Evolutionary conservation across 2,329 filamentous ascomycete genomes (phyloP).

Genomic region (Apiospora saccharicola): DNA sequence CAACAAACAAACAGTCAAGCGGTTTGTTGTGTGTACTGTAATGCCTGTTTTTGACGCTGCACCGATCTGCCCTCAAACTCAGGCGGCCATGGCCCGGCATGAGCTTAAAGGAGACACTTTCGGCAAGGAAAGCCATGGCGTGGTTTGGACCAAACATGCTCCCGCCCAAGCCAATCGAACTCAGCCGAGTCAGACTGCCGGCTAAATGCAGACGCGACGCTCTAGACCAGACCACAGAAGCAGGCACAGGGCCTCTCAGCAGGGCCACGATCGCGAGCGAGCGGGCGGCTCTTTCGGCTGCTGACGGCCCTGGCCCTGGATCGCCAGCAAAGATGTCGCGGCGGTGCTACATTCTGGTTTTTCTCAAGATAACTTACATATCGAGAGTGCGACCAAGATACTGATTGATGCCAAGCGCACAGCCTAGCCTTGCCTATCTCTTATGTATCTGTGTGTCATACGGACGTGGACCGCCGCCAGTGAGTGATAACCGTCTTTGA

Average conservation of each 20-base stretch:
- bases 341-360: not conserved
- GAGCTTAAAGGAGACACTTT: conserved; percentile 15
- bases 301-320: not conserved
- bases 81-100: conserved; percentile 10
- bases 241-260: conserved; percentile 6
- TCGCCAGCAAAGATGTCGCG: not conserved
- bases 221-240: conserved; percentile 18
- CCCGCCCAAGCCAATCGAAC: conserved; percentile 19
- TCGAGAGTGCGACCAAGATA: not conserved
- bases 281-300: not conserved
- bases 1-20: not conserved
- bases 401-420: not conserved
- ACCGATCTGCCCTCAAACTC: conserved; percentile 3
- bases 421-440: conserved; percentile 8
- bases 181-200: conserved; percentile 23
- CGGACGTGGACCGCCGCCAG: conserved; percentile 6
- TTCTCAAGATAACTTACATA: conserved; percentile 1
- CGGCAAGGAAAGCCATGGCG: conserved; percentile 19
- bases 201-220: conserved; percentile 20
- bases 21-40: not conserved
- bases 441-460: conserved; percentile 8
- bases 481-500: conserved; percentile 8
- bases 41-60: conserved; percentile 17
- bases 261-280: not conserved
- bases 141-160: conserved; percentile 4